Base-by-base conservation (phyloP, 116 monocot genomes). In the Papilionanthe hybrid region DNA sequence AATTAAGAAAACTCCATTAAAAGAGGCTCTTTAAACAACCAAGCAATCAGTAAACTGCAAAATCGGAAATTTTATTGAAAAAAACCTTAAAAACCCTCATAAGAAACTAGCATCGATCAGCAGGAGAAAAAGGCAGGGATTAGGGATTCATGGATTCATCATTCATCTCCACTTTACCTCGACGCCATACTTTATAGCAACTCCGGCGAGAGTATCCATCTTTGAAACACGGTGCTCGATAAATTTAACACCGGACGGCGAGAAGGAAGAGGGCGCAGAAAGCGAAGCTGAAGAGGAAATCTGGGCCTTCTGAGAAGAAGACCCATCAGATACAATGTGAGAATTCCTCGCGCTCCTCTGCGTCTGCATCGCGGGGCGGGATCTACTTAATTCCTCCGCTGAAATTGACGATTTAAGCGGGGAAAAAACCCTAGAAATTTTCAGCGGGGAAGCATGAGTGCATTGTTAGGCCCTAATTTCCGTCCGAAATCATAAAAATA, bases 131-230 rank as follows among this genome's bases (percentile, higher is more conserved):
- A 17, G 17, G 4, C 37, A 37, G 37, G 37, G 37, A 45, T 7
- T 45, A 13, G 15, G 63, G 63, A 63, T 7, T 63, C n/a, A 25
- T 11, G 63, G 63, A 63, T 7, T 63, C n/a, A 25, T 11, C 7
- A 69, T 69, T 69, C 69, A 69, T 69, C 49, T 10, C 27, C 18
- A 30, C 25, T 37, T 77, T 81, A 90, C 90, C 90, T 90, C 90
- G 29, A 90, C 90, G 53, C 90, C 90, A 45, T 90, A 90, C 85
- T 87, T 90, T 42, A 90, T 90, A 55, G 90, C 90, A 43, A 90
- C 67, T 2, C 90, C 90, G 20, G 88, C 90, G 25, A 90, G 88
- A 6, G 90, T 90, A 75, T 90, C 90, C 86, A 84, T 85, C 82
- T 82, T 90, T 5, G 86, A 72, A 20, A 90, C 90, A 37, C 83